Percentiles rank a stretch among this genome's conserved stretches.
These are phyloP conservation scores for Ailanthus altissimus DNA, from an alignment of 345 rosid species.

Conservation along the genomic window DNA sequence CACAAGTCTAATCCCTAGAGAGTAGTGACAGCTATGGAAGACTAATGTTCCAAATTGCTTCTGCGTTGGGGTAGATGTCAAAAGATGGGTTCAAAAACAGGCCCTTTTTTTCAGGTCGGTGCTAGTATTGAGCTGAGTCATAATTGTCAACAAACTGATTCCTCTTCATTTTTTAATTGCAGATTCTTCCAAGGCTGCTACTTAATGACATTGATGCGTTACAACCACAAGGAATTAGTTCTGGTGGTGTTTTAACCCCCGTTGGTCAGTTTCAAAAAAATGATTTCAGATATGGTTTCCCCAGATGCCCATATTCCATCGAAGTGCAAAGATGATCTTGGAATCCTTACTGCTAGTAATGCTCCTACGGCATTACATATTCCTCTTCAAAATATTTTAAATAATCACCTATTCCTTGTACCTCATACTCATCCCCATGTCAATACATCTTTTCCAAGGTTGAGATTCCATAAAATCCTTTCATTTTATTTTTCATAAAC, in stretches of 20 bases:
- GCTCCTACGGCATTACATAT: not conserved
- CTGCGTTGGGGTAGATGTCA: not conserved
- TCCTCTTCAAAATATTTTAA: not conserved
- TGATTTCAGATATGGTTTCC: not conserved
- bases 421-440: too few species aligned
- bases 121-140: not conserved
- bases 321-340: not conserved
- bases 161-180: not conserved
- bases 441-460: not conserved
- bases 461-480: not conserved
- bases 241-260: not conserved
- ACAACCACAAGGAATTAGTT: constrained; percentile 10
- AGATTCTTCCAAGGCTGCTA: not conserved
- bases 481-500: not conserved
- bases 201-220: not conserved
- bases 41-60: not conserved
- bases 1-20: not conserved
- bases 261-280: not conserved
- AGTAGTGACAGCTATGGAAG: not conserved
- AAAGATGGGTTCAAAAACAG: not conserved
- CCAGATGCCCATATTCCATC: not conserved
- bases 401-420: too few species aligned
- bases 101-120: not conserved
- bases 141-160: not conserved
- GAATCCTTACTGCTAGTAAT: not conserved